Evolutionary conservation across 2,329 filamentous ascomycete species (phyloP).

Genomic region (Fusarium veterinarium): DNA sequence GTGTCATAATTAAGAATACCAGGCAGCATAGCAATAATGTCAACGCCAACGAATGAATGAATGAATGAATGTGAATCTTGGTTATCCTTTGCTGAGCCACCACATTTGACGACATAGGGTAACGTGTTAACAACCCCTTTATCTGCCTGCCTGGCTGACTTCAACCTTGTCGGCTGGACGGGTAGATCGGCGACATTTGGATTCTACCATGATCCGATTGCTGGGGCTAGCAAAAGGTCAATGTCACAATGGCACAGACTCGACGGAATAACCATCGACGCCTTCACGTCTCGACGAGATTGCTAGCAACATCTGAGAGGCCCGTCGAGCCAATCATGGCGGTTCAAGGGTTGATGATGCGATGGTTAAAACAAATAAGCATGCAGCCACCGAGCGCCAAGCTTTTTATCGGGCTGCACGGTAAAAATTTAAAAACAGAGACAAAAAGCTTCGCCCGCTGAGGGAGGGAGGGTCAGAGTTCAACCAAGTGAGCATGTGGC

Average conservation of each 20-base stretch:
- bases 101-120: neutral
- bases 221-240: neutral
- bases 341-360: slow-evolving; percentile 20
- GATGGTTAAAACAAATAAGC: slow-evolving; percentile 38
- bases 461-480: slow-evolving; percentile 20
- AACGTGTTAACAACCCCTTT: neutral
- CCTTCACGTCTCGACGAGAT: neutral
- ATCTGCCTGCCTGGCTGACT: neutral
- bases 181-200: slow-evolving; percentile 28
- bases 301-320: neutral
- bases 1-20: neutral
- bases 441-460: slow-evolving; percentile 42
- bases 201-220: neutral
- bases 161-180: slow-evolving; percentile 3
- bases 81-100: neutral
- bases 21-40: neutral
- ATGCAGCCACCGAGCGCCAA: slow-evolving; percentile 46
- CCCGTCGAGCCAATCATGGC: slow-evolving; percentile 15
- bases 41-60: neutral
- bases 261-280: neutral
- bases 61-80: neutral
- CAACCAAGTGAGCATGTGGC: slow-evolving; percentile 26
- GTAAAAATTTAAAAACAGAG: slow-evolving; percentile 39
- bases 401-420: slow-evolving; percentile 45
- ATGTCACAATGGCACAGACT: neutral